A percentile compares a stretch with the other conserved stretches of the same genome.
These are phyloP conservation scores for Solanum sitiens DNA, from an alignment of 257 asterid species.

Conservation along the genomic window DNA sequence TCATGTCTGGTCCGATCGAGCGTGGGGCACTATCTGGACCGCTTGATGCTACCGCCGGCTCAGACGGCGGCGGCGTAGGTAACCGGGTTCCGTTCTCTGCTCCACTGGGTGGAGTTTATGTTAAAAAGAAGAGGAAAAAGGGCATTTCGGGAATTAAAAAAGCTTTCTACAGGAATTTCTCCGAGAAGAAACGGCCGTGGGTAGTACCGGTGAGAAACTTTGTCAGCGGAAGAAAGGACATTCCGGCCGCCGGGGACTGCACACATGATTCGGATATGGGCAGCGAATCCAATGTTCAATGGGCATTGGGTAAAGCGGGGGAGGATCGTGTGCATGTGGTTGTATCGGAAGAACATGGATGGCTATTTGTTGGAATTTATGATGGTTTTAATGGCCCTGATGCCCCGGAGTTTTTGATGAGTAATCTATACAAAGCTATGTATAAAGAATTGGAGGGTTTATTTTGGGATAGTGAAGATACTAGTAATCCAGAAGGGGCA, in stretches of 20 bases:
- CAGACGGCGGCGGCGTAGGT: slow-evolving; percentile 6
- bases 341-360: slow-evolving; percentile 91
- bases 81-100: slow-evolving; percentile 75
- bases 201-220: slow-evolving; percentile 84
- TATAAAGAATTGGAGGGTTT: slow-evolving; percentile 81
- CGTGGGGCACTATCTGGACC: slow-evolving; percentile 92
- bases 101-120: slow-evolving; percentile 65
- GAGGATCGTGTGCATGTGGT: slow-evolving; percentile 98
- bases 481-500: slow-evolving; percentile 14
- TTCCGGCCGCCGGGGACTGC: slow-evolving; percentile 14
- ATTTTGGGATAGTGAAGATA: slow-evolving; percentile 73
- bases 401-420: slow-evolving; percentile 94
- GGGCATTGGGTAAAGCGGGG: slow-evolving; percentile 96
- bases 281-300: slow-evolving; percentile 64
- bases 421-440: slow-evolving; percentile 79
- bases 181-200: slow-evolving; percentile 36
- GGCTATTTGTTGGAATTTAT: slow-evolving; percentile 93
- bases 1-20: slow-evolving; percentile 97
- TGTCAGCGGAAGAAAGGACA: slow-evolving; percentile 49
- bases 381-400: slow-evolving; percentile 98
- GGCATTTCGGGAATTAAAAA: slow-evolving; percentile 63
- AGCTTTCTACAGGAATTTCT: slow-evolving; percentile 66
- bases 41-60: slow-evolving; percentile 30
- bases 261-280: slow-evolving; percentile 34
- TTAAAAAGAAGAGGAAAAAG: slow-evolving; percentile 67